Percentiles rank a stretch among this genome's conserved stretches.
Conservation (phyloP, 75 land plant species). For the Gnetum montanum region DNA sequence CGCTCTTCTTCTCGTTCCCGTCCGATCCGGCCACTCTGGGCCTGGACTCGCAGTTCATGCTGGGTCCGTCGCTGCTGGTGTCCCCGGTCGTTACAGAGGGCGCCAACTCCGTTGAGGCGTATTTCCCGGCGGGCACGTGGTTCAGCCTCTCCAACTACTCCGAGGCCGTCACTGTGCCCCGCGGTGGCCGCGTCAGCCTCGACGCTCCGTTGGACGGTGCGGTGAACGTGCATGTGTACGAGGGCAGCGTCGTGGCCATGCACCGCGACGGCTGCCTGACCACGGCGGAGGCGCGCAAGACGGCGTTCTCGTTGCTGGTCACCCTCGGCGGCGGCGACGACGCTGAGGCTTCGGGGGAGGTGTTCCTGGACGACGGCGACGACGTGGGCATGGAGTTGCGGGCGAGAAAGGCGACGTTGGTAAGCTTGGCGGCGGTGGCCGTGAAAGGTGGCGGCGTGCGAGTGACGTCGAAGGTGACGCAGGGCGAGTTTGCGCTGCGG, state of each 20-base stretch:
- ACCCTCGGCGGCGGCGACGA: slow-evolving; percentile 1
- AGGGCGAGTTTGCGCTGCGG: slow-evolving; percentile 12
- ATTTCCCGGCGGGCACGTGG: slow-evolving; percentile 31
- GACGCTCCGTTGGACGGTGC: slow-evolving; percentile 21
- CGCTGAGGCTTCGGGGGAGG: slow-evolving; percentile 10
- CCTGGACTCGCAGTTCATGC: slow-evolving; percentile 18
- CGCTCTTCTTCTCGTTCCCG: slow-evolving; percentile 29
- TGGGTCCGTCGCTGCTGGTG: slow-evolving; percentile 17
- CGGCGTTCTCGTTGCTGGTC: slow-evolving; percentile 24
- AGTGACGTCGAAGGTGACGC: slow-evolving; percentile 8
- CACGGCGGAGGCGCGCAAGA: slow-evolving; percentile 13
- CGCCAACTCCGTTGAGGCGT: slow-evolving; percentile 15
- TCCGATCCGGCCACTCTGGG: slow-evolving; percentile 10
- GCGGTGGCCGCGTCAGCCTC: slow-evolving; percentile 9
- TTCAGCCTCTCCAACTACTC: slow-evolving; percentile 19
- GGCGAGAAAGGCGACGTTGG: slow-evolving; percentile 24
- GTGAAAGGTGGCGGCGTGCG: slow-evolving; percentile 4
- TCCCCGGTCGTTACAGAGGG: slow-evolving; percentile 18
- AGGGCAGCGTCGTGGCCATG: slow-evolving; percentile 32
- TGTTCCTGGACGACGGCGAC: slow-evolving; percentile 31
- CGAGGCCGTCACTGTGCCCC: not conserved
- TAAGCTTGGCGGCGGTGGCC: slow-evolving; percentile 9
- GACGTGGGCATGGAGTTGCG: slow-evolving; percentile 26
- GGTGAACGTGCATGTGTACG: slow-evolving; percentile 27
- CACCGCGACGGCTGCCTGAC: slow-evolving; percentile 24